A percentile compares a stretch with the other conserved stretches of the same genome.
Evolutionary conservation across 768 basidiomycete species (phyloP).

Genomic region (Hericium erinaceus): DNA sequence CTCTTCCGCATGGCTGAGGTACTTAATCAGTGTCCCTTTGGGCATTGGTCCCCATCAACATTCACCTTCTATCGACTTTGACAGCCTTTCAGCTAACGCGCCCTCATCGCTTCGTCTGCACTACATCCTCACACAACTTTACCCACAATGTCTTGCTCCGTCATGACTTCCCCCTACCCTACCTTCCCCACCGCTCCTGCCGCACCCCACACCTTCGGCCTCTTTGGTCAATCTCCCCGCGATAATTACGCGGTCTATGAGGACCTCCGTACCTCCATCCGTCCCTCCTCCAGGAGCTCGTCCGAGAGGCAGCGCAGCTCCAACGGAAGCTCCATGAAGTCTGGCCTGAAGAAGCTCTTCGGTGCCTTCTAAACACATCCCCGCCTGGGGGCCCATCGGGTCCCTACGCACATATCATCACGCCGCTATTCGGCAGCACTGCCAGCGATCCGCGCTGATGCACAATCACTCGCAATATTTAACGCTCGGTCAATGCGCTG

Average conservation of each 20-base stretch:
- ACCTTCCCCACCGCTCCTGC: constrained; percentile 13
- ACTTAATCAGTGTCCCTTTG: not conserved
- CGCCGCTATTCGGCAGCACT: not conserved
- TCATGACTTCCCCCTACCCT: constrained; percentile 1
- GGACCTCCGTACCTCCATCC: constrained; percentile 6
- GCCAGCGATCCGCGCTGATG: too few species aligned
- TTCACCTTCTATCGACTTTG: not conserved
- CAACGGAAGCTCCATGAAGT: constrained; percentile 13
- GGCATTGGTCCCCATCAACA: not conserved
- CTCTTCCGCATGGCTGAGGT: not conserved
- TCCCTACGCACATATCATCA: not conserved
- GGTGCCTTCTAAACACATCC: constrained; percentile 1
- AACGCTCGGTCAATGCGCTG: too few species aligned
- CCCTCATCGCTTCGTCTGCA: constrained; percentile 10
- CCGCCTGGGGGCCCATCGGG: not conserved
- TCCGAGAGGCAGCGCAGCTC: constrained; percentile 6
- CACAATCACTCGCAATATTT: too few species aligned
- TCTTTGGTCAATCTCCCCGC: constrained; percentile 14
- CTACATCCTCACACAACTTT: not conserved
- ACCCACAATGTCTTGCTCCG: constrained; percentile 1
- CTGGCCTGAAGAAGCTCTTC: constrained; percentile 11
- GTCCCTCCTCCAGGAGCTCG: not conserved
- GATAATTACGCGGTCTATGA: constrained; percentile 15
- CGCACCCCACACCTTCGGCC: constrained; percentile 12
- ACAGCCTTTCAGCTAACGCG: not conserved